Evolutionary conservation across 1,284 basidiomycete species (phyloP), one percentile per base, ranked within the genome.

Genomic region (Phellinidium pouzarii): DNA sequence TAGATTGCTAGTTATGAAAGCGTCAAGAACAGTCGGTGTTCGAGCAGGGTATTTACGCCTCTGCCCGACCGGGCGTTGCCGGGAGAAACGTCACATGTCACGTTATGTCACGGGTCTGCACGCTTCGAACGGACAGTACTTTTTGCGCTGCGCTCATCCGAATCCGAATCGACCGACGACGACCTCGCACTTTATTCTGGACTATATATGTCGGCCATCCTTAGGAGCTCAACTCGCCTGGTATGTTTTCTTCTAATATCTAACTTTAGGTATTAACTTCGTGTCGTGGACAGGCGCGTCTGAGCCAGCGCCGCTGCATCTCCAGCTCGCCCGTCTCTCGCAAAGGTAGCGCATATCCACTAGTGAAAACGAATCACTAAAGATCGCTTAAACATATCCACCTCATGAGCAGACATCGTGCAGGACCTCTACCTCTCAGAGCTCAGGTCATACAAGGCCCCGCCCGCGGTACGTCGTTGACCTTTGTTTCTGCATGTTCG

Each of bases 401-500:
- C 44, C 58, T 63, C 9, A 26, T 3, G 26, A 7, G 23, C 65
- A 95, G 94, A 96, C 75, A 75, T 95, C 64, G 78, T 97, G 54
- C 91, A 95, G 79, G 92, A 96, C 61, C 69, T 95, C 53, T 97
- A 97, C 74, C 64, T 97, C 62, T 84, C 79, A 65, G 88, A 95
- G 75, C 79, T 97, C 66, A 95, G 91, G 75, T 69, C 80, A 17
- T 97, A 94, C 84, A 95, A 93, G 77, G 68, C 79, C 40, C 68
- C 77, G 23, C 69, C 76, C 6, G 63, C 61, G 25, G 85, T 87
- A 59, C 60, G 77, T 74, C 59, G 53, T 50, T n/a, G 9, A 51
- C 41, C 55, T 40, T 23, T 44, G 29, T 23, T 25, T 44, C 12
- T 11, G 44, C 44, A 7, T 34, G 40, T 26, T 54, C 49, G 19